phyloP scores from a whole-genome alignment of 2,329 filamentous ascomycete genomes.

The Fusarium secorum region DNA sequence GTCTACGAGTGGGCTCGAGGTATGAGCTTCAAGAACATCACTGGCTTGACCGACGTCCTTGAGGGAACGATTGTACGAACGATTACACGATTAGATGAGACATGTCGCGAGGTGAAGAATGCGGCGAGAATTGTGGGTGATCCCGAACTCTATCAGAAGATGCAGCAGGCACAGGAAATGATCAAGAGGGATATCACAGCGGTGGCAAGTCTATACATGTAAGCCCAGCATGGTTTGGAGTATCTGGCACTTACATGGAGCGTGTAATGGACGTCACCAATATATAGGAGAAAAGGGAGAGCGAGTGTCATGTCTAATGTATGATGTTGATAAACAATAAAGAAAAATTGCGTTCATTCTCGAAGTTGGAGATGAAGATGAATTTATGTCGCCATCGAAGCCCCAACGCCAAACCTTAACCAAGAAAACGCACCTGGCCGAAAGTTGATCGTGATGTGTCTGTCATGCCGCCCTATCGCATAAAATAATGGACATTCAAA shows the following conservation, averaged over 20 bases:
- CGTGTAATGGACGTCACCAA: background rate
- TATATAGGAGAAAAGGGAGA: background rate
- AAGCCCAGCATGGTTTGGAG: slow-evolving; percentile 32
- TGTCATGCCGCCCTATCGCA: background rate
- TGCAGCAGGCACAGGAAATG: slow-evolving; percentile 96
- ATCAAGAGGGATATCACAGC: slow-evolving; percentile 97
- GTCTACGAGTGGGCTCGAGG: slow-evolving; percentile 98
- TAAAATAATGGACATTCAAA: background rate
- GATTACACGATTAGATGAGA: slow-evolving; percentile 93
- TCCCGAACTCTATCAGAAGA: slow-evolving; percentile 91
- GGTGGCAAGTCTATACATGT: slow-evolving; percentile 89
- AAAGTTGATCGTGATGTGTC: slow-evolving; percentile 1
- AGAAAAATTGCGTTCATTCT: slow-evolving; percentile 13
- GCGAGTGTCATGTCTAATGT: slow-evolving; percentile 14
- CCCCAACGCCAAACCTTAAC: slow-evolving; percentile 39
- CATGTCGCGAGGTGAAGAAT: slow-evolving; percentile 96
- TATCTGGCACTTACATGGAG: background rate
- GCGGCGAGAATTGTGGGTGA: slow-evolving; percentile 95
- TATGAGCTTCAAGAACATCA: slow-evolving; percentile 99
- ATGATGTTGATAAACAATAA: slow-evolving; percentile 10
- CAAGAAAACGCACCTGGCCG: slow-evolving; percentile 16
- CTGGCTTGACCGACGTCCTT: slow-evolving; percentile 91
- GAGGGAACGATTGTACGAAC: slow-evolving; percentile 97
- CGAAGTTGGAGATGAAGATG: slow-evolving; percentile 12
- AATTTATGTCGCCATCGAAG: slow-evolving; percentile 28